These are phyloP conservation scores for Claviceps monticola DNA, from an alignment of 2,329 filamentous ascomycete genomes.

Conservation along the genomic window DNA sequence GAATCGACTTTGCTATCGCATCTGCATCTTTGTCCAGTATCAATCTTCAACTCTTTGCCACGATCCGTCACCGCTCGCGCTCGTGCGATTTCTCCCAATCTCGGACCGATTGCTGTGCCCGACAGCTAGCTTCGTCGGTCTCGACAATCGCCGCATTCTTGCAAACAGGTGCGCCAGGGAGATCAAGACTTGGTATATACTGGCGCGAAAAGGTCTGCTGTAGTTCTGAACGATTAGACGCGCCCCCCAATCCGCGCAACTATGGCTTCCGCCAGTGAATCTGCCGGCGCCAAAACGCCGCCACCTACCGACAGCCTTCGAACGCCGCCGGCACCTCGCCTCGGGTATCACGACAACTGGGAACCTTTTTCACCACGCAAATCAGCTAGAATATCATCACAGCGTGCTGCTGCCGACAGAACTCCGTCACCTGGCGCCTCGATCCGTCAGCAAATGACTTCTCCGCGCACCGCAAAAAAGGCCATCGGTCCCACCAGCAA, in stretches of 20 bases:
- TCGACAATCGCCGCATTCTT: constrained; percentile 7
- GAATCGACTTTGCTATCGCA: not conserved
- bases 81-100: not conserved
- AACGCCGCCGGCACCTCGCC: constrained; percentile 55
- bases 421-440: constrained; percentile 40
- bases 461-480: constrained; percentile 22
- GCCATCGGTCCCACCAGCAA: constrained; percentile 11
- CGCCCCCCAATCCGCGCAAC: constrained; percentile 5
- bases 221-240: not conserved
- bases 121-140: constrained; percentile 7
- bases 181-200: not conserved
- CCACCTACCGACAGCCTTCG: constrained; percentile 43
- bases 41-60: not conserved
- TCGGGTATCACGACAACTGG: constrained; percentile 55
- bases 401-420: constrained; percentile 32
- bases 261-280: constrained; percentile 14
- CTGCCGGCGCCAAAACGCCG: constrained; percentile 31
- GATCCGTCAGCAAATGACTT: constrained; percentile 17
- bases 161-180: not conserved
- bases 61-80: not conserved
- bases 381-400: constrained; percentile 48
- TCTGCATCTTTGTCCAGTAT: constrained; percentile 4
- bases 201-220: constrained; percentile 5
- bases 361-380: constrained; percentile 61
- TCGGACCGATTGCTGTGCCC: constrained; percentile 2